Evolutionary conservation across 2,329 filamentous ascomycete genomes (phyloP).

Genomic region (Pezicula neosporulosa): DNA sequence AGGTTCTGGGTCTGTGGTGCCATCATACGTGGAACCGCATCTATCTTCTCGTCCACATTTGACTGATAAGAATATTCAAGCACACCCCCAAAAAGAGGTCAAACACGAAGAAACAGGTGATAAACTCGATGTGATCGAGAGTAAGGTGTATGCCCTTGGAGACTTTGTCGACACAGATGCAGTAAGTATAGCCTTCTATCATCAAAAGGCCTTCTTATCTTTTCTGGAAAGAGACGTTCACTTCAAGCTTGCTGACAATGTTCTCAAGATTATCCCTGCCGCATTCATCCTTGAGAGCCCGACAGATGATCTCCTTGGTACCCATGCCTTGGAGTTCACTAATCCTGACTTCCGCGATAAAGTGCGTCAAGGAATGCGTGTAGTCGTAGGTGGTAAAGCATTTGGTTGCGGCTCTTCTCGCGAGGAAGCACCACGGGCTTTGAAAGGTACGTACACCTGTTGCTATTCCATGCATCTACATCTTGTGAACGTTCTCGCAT

Average conservation of each 20-base stretch:
- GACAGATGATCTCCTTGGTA: conserved; percentile 31
- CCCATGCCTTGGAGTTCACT: conserved; percentile 37
- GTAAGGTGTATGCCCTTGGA: conserved; percentile 36
- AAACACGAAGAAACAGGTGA: conserved; percentile 2
- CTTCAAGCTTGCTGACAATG: background rate
- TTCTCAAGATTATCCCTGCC: conserved; percentile 35
- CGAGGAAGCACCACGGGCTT: conserved; percentile 38
- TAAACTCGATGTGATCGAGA: conserved; percentile 18
- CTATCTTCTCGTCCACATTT: background rate
- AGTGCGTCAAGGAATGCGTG: conserved; percentile 31
- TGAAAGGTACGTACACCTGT: conserved; percentile 26
- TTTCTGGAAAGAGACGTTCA: background rate
- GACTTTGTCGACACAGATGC: conserved; percentile 43
- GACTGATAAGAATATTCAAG: conserved; percentile 14
- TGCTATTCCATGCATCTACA: background rate
- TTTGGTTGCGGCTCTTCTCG: conserved; percentile 44
- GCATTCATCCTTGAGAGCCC: conserved; percentile 30
- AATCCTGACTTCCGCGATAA: conserved; percentile 36
- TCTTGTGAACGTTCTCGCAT: background rate
- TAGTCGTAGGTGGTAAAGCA: conserved; percentile 42
- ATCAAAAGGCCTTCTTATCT: background rate
- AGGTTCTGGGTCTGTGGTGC: background rate
- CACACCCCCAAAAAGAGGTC: conserved; percentile 7
- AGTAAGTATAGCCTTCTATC: conserved; percentile 19
- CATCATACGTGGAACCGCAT: conserved; percentile 1